Conservation (phyloP, 179 eudicot genomes). For the Patellifolia procumbens region DNA sequence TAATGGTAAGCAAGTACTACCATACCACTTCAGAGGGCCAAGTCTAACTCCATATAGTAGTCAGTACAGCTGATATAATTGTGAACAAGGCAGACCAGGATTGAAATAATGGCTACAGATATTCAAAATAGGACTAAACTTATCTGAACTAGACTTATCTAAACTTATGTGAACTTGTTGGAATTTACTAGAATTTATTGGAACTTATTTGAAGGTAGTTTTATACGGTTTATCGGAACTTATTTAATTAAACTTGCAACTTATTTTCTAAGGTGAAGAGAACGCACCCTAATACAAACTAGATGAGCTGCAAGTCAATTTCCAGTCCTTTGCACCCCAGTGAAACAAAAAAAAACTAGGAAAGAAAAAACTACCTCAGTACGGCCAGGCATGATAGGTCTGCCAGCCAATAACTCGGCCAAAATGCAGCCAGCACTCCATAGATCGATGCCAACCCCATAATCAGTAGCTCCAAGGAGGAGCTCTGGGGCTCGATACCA, state of each 20-base stretch:
- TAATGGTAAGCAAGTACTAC: neutral
- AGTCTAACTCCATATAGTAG: neutral
- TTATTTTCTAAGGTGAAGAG: too few species aligned
- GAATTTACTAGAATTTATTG: too few species aligned
- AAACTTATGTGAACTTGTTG: too few species aligned
- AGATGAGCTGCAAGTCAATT: neutral
- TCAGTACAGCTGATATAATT: neutral
- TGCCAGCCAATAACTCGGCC: slow-evolving; percentile 81
- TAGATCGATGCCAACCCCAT: slow-evolving; percentile 74
- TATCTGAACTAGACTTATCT: too few species aligned
- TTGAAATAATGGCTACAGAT: neutral
- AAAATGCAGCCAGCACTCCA: slow-evolving; percentile 94
- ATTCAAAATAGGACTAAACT: neutral
- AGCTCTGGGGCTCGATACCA: slow-evolving; percentile 93
- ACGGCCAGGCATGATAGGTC: slow-evolving; percentile 91
- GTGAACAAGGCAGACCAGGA: slow-evolving; percentile 2
- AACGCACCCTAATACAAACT: neutral
- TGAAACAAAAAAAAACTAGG: neutral
- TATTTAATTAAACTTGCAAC: too few species aligned
- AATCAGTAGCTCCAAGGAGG: slow-evolving; percentile 80
- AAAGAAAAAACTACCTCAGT: slow-evolving; percentile 53
- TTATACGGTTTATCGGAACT: too few species aligned
- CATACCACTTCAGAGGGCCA: neutral
- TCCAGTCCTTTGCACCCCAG: neutral
- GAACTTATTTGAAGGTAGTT: too few species aligned